These are phyloP conservation scores for Phlebiopsis gigantea DNA, from an alignment of 768 basidiomycete genomes.

Conservation along the genomic window DNA sequence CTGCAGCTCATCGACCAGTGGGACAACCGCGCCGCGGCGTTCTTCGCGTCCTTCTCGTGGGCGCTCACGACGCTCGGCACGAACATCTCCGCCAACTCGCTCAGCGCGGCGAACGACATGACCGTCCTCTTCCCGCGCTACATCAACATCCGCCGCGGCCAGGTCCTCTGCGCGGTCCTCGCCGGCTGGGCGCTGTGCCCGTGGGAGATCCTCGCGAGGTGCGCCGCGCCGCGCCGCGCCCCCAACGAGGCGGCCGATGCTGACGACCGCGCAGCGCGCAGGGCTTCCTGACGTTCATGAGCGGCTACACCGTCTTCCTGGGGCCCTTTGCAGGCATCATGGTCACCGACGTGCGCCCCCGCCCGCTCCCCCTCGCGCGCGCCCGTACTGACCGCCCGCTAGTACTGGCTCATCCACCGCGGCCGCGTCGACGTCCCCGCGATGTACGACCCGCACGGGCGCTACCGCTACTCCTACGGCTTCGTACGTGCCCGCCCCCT, in stretches of 20 bases:
- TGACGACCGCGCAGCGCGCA: conserved; percentile 34
- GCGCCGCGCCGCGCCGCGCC: conserved; percentile 6
- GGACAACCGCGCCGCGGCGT: conserved; percentile 82
- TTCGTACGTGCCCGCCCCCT: conserved; percentile 44
- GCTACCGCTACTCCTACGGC: conserved; percentile 75
- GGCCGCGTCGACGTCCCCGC: conserved; percentile 75
- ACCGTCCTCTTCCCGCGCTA: conserved; percentile 71
- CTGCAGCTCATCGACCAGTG: conserved; percentile 69
- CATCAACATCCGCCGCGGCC: conserved; percentile 77
- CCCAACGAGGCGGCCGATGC: not conserved
- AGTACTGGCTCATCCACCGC: conserved; percentile 78
- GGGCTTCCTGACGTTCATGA: conserved; percentile 73
- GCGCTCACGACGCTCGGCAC: conserved; percentile 65
- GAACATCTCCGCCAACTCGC: conserved; percentile 69
- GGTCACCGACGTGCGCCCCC: conserved; percentile 44
- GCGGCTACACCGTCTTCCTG: conserved; percentile 80
- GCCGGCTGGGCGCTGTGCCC: conserved; percentile 86
- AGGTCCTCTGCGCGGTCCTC: conserved; percentile 68
- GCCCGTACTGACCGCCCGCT: not conserved
- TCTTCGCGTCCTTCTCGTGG: conserved; percentile 78
- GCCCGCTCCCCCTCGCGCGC: too few relatives aligned
- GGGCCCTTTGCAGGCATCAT: conserved; percentile 81
- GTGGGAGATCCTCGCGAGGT: conserved; percentile 73
- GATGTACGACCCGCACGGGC: conserved; percentile 75
- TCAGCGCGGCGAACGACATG: conserved; percentile 79